Percentiles rank a stretch among this genome's conserved stretches.
phyloP scores from a whole-genome alignment of 352 stramenopile genomes.

The Paralagenidium karlingii region DNA sequence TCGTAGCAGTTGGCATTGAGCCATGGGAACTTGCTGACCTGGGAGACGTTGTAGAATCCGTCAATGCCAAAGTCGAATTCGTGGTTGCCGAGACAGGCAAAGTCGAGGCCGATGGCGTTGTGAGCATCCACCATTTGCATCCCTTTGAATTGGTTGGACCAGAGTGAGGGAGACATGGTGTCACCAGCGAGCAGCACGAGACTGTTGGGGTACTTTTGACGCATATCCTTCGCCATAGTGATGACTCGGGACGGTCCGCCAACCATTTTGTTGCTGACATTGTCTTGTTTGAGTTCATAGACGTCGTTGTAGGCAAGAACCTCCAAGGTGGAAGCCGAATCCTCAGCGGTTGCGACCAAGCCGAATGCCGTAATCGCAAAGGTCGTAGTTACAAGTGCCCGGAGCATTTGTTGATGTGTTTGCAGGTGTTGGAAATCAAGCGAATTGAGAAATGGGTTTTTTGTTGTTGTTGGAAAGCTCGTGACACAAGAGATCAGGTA shows the following conservation, averaged over 20 bases:
- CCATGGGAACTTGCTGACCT: constrained; percentile 44
- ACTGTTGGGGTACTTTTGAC: constrained; percentile 36
- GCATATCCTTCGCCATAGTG: constrained; percentile 42
- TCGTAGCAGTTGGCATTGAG: constrained; percentile 71
- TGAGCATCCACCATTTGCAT: constrained; percentile 71
- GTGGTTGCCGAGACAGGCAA: constrained; percentile 63
- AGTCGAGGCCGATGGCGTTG: constrained; percentile 64
- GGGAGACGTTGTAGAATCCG: constrained; percentile 54
- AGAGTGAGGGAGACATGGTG: constrained; percentile 70
- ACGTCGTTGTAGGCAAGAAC: constrained; percentile 70
- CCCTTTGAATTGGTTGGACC: constrained; percentile 65
- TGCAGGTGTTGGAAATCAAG: no score
- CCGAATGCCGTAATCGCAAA: no score
- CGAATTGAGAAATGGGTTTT: no score
- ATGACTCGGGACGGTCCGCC: constrained; percentile 61
- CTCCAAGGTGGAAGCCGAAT: constrained; percentile 48
- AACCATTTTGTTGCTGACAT: constrained; percentile 40
- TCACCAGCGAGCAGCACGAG: constrained; percentile 70
- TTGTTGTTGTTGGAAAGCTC: no score
- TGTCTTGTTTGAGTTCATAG: constrained; percentile 64
- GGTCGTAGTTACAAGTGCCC: no score
- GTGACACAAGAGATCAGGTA: no score
- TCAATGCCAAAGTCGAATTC: constrained; percentile 75
- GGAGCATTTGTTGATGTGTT: no score
- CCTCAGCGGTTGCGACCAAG: no score